These are phyloP conservation scores for Acrocalymma vagum DNA, from an alignment of 2,329 filamentous ascomycete species.

Conservation along the genomic window DNA sequence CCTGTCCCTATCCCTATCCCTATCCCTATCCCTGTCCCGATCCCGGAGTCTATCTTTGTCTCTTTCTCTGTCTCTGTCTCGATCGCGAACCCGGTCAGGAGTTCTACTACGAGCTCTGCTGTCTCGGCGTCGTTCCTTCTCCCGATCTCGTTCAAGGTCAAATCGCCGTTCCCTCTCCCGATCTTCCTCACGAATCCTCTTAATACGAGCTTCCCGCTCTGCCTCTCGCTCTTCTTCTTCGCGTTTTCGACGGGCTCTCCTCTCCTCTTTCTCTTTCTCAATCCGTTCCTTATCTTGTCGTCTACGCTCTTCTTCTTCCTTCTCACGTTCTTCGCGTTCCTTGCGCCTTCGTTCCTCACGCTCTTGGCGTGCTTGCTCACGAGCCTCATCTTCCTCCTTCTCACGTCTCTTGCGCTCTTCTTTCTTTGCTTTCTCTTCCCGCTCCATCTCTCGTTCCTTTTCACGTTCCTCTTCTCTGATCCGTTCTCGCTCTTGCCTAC, in stretches of 20 bases:
- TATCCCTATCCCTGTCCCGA: constrained; percentile 38
- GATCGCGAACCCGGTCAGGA: constrained; percentile 48
- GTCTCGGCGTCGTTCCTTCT: constrained; percentile 44
- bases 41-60: constrained; percentile 28
- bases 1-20: constrained; percentile 32
- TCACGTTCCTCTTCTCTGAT: constrained; percentile 69
- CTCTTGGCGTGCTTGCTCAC: constrained; percentile 56
- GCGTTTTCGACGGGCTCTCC: constrained; percentile 56
- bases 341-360: constrained; percentile 53
- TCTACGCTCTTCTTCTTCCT: constrained; percentile 40
- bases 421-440: constrained; percentile 64
- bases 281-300: constrained; percentile 37
- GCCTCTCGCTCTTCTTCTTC: constrained; percentile 51
- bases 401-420: constrained; percentile 61
- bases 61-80: constrained; percentile 54
- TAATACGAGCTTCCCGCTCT: constrained; percentile 54
- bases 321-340: constrained; percentile 40
- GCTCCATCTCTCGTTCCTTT: constrained; percentile 65
- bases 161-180: constrained; percentile 47
- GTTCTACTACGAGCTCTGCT: constrained; percentile 37
- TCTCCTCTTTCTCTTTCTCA: constrained; percentile 58
- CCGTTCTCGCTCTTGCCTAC: constrained; percentile 68
- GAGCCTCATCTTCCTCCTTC: constrained; percentile 54
- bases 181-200: constrained; percentile 45
- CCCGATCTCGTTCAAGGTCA: constrained; percentile 61